Evolutionary conservation across 495 filamentous ascomycete genomes (phyloP).

Genomic region (Penicillium fimorum): DNA sequence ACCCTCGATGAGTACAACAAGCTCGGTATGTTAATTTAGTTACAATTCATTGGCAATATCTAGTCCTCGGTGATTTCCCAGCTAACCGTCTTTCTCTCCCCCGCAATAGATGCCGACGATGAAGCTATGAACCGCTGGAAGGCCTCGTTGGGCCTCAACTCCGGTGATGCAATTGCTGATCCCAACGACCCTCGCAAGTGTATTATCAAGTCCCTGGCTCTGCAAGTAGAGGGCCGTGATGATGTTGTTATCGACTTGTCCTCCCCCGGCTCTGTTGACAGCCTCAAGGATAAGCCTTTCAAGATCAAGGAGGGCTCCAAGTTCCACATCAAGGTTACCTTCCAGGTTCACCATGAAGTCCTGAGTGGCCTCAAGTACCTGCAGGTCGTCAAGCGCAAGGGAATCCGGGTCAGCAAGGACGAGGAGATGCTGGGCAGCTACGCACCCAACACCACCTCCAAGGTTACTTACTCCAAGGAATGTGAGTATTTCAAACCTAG

Average conservation of each 20-base stretch:
- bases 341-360: constrained; percentile 94
- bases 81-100: constrained; percentile 9
- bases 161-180: constrained; percentile 62
- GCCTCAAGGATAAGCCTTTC: constrained; percentile 84
- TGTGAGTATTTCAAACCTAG: constrained; percentile 60
- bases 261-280: constrained; percentile 59
- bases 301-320: constrained; percentile 91
- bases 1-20: constrained; percentile 87
- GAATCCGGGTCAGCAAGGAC: constrained; percentile 80
- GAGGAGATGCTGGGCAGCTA: constrained; percentile 98
- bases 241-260: constrained; percentile 85
- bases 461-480: constrained; percentile 80
- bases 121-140: constrained; percentile 97
- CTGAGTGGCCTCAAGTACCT: constrained; percentile 92
- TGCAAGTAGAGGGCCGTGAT: constrained; percentile 72
- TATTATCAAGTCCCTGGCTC: constrained; percentile 86
- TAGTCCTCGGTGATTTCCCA: not conserved
- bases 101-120: constrained; percentile 60
- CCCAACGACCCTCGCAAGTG: constrained; percentile 76
- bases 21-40: constrained; percentile 65
- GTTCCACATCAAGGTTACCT: constrained; percentile 89
- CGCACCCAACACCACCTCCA: constrained; percentile 81
- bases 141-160: constrained; percentile 80
- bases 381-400: constrained; percentile 85
- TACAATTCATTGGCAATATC: not conserved